phyloP scores from a whole-genome alignment of 306 rosid genomes.

The Casuarina cunninghamiana region DNA sequence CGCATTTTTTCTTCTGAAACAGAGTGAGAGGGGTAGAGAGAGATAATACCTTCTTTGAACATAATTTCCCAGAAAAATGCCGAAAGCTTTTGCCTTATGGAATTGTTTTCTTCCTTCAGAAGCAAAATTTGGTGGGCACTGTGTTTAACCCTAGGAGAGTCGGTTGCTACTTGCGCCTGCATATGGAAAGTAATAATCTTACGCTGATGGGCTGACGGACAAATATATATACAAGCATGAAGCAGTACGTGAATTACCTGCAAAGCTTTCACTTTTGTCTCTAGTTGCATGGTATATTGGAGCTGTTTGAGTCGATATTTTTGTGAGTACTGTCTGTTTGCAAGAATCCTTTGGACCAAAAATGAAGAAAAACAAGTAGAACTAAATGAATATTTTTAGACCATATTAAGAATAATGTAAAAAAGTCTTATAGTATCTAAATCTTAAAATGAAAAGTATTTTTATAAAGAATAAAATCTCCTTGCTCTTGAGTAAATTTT shows the following conservation, averaged over 20 bases:
- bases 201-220: not conserved
- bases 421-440: no score
- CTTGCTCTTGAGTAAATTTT: no score
- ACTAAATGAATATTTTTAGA: no score
- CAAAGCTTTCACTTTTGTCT: conserved; percentile 22
- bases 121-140: conserved; percentile 16
- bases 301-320: conserved; percentile 29
- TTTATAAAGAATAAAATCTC: no score
- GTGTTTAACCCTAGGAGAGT: conserved; percentile 19
- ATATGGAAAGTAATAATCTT: not conserved
- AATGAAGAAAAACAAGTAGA: not conserved
- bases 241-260: conserved; percentile 15
- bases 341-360: not conserved
- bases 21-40: not conserved
- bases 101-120: conserved; percentile 28
- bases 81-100: conserved; percentile 21
- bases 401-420: not conserved
- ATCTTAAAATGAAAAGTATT: no score
- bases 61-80: conserved; percentile 13
- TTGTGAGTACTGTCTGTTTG: conserved; percentile 30
- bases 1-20: not conserved
- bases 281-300: conserved; percentile 22
- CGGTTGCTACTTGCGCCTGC: conserved; percentile 30
- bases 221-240: no score
- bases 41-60: conserved; percentile 27